These are phyloP conservation scores for Phytophthora macrochlamydospora DNA, from an alignment of 352 stramenopile species.

Conservation along the genomic window DNA sequence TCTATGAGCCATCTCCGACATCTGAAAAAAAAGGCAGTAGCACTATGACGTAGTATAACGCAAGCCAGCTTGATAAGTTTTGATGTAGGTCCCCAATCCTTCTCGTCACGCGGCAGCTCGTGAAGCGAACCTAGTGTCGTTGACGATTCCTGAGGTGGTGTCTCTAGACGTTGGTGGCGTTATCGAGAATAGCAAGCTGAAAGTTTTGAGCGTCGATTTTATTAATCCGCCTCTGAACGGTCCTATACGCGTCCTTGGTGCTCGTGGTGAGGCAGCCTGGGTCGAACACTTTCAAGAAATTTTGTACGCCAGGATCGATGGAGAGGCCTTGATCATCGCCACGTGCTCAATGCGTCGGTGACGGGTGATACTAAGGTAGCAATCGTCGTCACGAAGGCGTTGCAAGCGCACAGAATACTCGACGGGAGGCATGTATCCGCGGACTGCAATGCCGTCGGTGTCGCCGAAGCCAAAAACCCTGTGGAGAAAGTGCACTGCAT, in stretches of 20 bases:
- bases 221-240: constrained; percentile 9
- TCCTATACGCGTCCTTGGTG: too few species aligned
- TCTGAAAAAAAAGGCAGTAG: constrained; percentile 22
- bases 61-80: not conserved
- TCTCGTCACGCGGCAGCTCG: too few species aligned
- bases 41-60: constrained; percentile 10
- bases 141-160: too few species aligned
- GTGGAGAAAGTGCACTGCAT: too few species aligned
- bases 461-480: too few species aligned
- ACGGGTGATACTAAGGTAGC: constrained; percentile 18
- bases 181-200: too few species aligned
- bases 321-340: constrained; percentile 1
- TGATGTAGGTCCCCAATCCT: not conserved
- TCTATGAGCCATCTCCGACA: constrained; percentile 12
- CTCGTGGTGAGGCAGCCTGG: not conserved
- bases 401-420: constrained; percentile 16
- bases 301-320: constrained; percentile 10
- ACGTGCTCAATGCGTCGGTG: not conserved
- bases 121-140: too few species aligned
- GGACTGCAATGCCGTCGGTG: too few species aligned
- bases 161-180: too few species aligned
- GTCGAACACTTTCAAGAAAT: constrained; percentile 18
- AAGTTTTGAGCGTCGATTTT: not conserved
- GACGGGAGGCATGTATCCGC: too few species aligned
- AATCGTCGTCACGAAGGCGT: constrained; percentile 13